Evolutionary conservation across 495 filamentous ascomycete genomes (phyloP), one percentile per base, ranked within the genome.

Genomic region (Aspergillus hancockii): DNA sequence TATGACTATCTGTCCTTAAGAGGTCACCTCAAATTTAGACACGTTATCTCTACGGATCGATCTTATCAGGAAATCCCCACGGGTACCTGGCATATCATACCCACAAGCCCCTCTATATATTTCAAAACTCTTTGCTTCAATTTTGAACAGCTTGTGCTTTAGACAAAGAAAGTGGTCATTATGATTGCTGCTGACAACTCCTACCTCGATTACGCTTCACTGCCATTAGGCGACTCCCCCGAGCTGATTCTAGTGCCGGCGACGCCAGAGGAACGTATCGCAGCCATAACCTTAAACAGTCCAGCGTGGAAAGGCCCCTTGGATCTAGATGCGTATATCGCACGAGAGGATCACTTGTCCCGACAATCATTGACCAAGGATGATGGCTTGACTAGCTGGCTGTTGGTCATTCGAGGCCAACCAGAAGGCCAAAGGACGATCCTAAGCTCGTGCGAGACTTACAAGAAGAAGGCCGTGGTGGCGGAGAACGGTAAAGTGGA

Each of bases 371-470:
- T 95, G 21, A 86, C 89, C 31, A 79, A 81, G 49, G 76, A 94
- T 66, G 90, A 94, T 66, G 90, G 89, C 41, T 75, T 97, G 43
- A 90, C 88, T 12, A 85, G 87, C 68, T 98, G 94, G 94, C 84
- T 96, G 59, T 82, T 98, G 3, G 88, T 92, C 0, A 83, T 92
- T 64, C 58, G 75, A 52, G 64, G 61, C 47, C 68, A 75, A 46
- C 67, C 76, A 8, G 71, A 79, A 22, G 74, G 79, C 18, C 41
- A 72, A 6, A 78, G 91, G 46, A 82, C 83, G 0, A 82, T 97
- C 41, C 82, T 96, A 0, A 84, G 86, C 28, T 88, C 90, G 14
- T 96, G 92, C 72, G 94, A 98, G 71, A 85, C 88, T 1, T 83
- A 94, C 57, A 81, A 81, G 46, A 98, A 97, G 76, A 82, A 79